These are phyloP conservation scores for Aureobasidium melanogenum DNA, from an alignment of 2,329 filamentous ascomycete species.

Conservation along the genomic window DNA sequence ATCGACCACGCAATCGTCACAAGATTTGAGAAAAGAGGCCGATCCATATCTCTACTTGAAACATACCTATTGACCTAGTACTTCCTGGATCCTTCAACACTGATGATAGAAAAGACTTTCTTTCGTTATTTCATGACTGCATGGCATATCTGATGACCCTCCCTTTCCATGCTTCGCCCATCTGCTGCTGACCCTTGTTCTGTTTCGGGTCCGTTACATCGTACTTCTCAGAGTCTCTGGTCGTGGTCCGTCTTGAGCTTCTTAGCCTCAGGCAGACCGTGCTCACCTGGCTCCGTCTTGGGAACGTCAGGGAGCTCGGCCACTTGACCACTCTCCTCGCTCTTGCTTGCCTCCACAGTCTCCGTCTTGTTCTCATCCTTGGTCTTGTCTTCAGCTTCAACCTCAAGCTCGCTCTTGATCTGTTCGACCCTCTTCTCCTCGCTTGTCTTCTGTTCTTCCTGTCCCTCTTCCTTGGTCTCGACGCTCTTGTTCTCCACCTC, in stretches of 20 bases:
- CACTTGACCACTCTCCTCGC: slow-evolving; percentile 21
- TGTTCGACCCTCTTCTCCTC: neutral
- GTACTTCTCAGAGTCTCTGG: slow-evolving; percentile 14
- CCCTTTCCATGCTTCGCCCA: neutral
- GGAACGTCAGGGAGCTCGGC: slow-evolving; percentile 41
- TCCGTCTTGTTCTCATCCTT: neutral
- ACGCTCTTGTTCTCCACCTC: slow-evolving; percentile 1
- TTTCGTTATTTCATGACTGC: slow-evolving; percentile 7
- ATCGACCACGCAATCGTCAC: neutral
- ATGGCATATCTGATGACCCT: neutral
- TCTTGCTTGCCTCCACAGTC: slow-evolving; percentile 1
- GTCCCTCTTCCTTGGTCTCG: neutral
- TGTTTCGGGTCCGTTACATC: neutral
- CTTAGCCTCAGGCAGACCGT: slow-evolving; percentile 38
- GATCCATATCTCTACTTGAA: neutral
- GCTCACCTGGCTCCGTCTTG: slow-evolving; percentile 35
- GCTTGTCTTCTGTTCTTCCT: neutral
- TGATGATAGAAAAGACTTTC: neutral
- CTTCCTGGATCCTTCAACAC: no score
- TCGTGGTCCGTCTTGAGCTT: slow-evolving; percentile 32
- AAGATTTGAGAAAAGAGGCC: neutral
- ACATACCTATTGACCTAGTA: no score
- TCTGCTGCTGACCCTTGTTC: neutral
- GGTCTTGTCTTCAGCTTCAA: neutral
- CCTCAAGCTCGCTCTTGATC: neutral